Evolutionary conservation across 2,329 filamentous ascomycete species (phyloP).

Genomic region (Aspergillus fructus): DNA sequence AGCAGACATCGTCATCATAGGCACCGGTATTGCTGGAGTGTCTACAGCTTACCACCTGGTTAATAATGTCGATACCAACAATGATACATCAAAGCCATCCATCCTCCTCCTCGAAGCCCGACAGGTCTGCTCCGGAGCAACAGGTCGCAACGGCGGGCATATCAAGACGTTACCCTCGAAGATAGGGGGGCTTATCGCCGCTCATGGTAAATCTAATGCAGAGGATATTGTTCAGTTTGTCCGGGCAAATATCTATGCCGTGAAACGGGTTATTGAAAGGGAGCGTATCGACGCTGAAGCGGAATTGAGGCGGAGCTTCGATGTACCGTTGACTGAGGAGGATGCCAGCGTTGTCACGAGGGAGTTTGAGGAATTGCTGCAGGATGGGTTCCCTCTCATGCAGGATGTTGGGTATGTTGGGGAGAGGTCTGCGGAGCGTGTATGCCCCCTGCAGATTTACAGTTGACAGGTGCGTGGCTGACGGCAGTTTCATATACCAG

Average conservation of each 20-base stretch:
- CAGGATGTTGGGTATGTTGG: neutral
- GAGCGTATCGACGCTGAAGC: neutral
- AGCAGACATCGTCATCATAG: slow-evolving; percentile 49
- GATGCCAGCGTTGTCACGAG: neutral
- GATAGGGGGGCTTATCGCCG: neutral
- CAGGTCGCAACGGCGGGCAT: slow-evolving; percentile 31
- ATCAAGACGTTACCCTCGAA: slow-evolving; percentile 36
- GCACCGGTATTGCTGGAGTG: slow-evolving; percentile 16
- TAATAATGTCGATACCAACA: neutral
- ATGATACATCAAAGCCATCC: slow-evolving; percentile 13
- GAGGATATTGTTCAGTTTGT: neutral
- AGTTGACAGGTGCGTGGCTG: rapidly evolving
- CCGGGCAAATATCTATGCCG: neutral
- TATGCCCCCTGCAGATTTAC: neutral
- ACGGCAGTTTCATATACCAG: neutral
- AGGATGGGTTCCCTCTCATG: neutral
- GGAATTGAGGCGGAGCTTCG: neutral
- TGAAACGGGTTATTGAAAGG: neutral
- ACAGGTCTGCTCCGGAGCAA: slow-evolving; percentile 38
- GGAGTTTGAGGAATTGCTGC: neutral
- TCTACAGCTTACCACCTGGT: neutral
- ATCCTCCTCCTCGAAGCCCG: slow-evolving; percentile 44
- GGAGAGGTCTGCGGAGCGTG: neutral
- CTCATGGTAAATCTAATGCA: neutral
- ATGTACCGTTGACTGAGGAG: neutral